Percentiles rank a stretch among this genome's conserved stretches.
phyloP scores from a whole-genome alignment of 202 grass and related monocot genomes.

The Tripidium arundinaceum region DNA sequence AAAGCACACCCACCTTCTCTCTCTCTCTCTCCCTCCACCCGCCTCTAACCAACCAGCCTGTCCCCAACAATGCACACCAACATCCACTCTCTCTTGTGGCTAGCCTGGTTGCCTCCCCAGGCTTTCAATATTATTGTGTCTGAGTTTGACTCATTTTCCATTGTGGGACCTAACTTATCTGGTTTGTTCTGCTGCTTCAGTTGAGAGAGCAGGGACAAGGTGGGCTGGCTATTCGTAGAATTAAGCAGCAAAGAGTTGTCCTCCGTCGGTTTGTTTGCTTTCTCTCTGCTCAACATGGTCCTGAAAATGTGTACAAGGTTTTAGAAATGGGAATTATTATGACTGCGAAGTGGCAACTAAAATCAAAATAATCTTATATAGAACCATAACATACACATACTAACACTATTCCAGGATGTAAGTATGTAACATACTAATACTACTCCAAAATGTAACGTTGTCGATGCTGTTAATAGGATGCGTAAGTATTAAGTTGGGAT shows the following conservation, averaged over 20 bases:
- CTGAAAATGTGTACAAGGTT: constrained; percentile 40
- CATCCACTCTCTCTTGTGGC: constrained; percentile 21
- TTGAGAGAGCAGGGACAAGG: constrained; percentile 41
- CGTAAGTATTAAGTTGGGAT: not conserved
- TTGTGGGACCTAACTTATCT: constrained; percentile 23
- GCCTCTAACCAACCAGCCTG: not conserved
- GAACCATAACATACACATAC: not conserved
- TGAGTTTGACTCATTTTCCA: constrained; percentile 38
- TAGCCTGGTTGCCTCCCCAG: constrained; percentile 42
- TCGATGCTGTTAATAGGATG: not conserved
- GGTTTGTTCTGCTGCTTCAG: constrained; percentile 40
- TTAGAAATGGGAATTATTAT: not conserved
- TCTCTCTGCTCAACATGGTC: constrained; percentile 46
- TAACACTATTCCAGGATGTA: not conserved
- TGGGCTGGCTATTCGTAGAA: constrained; percentile 36
- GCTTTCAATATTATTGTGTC: constrained; percentile 40
- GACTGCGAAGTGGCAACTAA: not conserved
- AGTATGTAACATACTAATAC: no score
- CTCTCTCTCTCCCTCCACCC: no score
- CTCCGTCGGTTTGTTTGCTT: constrained; percentile 36
- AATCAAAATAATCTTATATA: not conserved
- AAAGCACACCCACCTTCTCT: constrained; percentile 30
- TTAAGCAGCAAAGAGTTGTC: constrained; percentile 31
- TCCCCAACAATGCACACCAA: constrained; percentile 35
- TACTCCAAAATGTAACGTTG: not conserved